Base-by-base conservation (phyloP, 202 grass and related monocot species). In the Alloteropsis angusta region DNA sequence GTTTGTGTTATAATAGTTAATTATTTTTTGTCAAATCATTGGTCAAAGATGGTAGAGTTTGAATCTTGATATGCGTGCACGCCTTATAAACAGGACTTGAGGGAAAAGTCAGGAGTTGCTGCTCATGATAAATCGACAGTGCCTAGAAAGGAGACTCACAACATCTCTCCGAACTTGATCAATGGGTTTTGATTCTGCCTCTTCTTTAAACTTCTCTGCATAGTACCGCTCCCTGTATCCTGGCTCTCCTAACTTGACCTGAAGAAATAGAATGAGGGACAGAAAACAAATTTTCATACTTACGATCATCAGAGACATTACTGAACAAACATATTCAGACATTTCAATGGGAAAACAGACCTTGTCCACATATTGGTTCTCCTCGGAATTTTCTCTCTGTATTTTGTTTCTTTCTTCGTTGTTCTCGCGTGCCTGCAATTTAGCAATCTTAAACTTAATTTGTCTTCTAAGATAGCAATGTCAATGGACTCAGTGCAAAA, bases 241-340 rank as follows among this genome's bases (percentile, higher is more conserved):
- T 46, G 83, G 84, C 71, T 98, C 92, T 77, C 95, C 95, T 82
- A 98, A 87, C 83, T 98, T 94, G 56, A 98, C 83, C 95, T 98
- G 62, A 42, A 49, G 52, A 85, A 67, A 85, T n/a, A 78, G 32
- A 81, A 60, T 22, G 21, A 72, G 42, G 13, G 28, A 19, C 5
- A 52, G 0, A 45, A 32, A 71, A 71, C 30, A 38, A 38, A 65
- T 74, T 71, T 61, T 16, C 22, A 60, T 16, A 41, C 4, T 70
- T 65, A 25, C 25, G 37, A 71, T 25, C 53, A 80, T 50, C n/a
- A 77, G 28, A 65, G 6, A 65, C 46, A 49, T 21, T 78, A 59
- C 41, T 60, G 60, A 68, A 54, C 47, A 19, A 67, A 68, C 41
- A 79, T 45, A 60, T 36, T 58, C 23, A 34, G 35, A 21, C 10